Evolutionary conservation across 148 eudicot genomes (phyloP), one percentile per base, ranked within the genome.

Genomic region (Rheum nobile): DNA sequence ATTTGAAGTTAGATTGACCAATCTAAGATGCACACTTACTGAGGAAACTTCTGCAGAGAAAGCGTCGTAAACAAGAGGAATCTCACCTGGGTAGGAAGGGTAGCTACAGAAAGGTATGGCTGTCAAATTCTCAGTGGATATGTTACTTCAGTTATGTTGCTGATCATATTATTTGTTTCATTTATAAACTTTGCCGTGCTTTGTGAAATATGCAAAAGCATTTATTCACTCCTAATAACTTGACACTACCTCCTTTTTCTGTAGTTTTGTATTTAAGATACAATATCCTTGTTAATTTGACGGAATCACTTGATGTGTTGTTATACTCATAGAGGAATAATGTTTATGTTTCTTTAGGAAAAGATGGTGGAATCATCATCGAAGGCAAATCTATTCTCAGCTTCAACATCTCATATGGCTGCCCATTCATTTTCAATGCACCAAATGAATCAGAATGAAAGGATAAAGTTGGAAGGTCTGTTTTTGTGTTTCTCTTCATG

Each of bases 291-390:
- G 26, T 59, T 12, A 28, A 28, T 28, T 41, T 9, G 32, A 59
- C 11, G 34, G 14, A 11, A 59, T 59, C 67, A 59, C 34, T 26
- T 26, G 67, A 59, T 12, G 22, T 59, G 34, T 28, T 41, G 29
- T 22, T 34, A 7, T 70, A 39, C 32, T 12, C 31, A 38, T 70
- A 24, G 72, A 41, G 47, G 54, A 26, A 71, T 80, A 76, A 85
- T 63, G 54, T 17, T 82, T 41, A 32, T 77, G 21, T 44, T 77
- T 81, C 78, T 76, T 50, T 89, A 91, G 97, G 97, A 91, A 41
- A 91, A 91, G 81, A 69, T 82, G 72, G 76, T 61, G 80, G 97
- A 88, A 48, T 85, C 88, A 57, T 79, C 86, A 50, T 83, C 82
- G n/a, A 91, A 84, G 79, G 75, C 77, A 41, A 83, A 47, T 82